Evolutionary conservation across 1,139 yeast species (phyloP), one percentile per base, ranked within the genome.

Genomic region (Suhomyces terraborum): DNA sequence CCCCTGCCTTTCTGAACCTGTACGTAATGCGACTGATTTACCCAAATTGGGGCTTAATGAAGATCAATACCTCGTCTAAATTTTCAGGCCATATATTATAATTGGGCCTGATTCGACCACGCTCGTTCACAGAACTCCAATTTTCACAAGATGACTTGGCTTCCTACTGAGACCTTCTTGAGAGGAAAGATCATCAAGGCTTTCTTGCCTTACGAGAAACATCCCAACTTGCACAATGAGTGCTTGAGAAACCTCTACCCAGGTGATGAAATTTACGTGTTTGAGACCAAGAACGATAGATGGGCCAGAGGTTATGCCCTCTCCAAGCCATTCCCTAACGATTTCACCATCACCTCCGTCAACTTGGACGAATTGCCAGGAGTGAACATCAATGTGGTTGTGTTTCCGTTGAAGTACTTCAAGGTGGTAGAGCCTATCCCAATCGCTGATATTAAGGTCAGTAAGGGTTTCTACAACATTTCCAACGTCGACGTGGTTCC

Each of bases 301-400:
- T 88, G 96, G 96, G 89, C 83, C 26, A 74, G 96, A 54, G 96
- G 91, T 14, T 87, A 88, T 59, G 73, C 79, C 4, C 68, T 80
- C 31, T 55, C 75, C 33, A 76, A 77, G 49, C 88, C 91, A 4
- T 66, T 80, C 45, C 93, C 93, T 2, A 75, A 79, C 35, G 88
- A 83, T 56, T 84, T 80, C 59, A 75, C 84, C 41, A 74, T 80
- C 32, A 78, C 80, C 18, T 73, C 84, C 2, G 75, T 79, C 27
- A 79, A 79, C 49, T 67, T 80, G 54, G 86, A 82, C 43, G 79
- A 77, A 42, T 65, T 84, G 42, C 88, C 88, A 1, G 81, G 76
- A 29, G 65, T 69, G 40, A 73, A 73, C 39, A 61, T 73, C 35
- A 64, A 67, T 20, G 67, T 82, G 23, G 82, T 73, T 1, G 72